These are phyloP conservation scores for Golubevia pallescens DNA, from an alignment of 1,284 basidiomycete species.

Conservation along the genomic window DNA sequence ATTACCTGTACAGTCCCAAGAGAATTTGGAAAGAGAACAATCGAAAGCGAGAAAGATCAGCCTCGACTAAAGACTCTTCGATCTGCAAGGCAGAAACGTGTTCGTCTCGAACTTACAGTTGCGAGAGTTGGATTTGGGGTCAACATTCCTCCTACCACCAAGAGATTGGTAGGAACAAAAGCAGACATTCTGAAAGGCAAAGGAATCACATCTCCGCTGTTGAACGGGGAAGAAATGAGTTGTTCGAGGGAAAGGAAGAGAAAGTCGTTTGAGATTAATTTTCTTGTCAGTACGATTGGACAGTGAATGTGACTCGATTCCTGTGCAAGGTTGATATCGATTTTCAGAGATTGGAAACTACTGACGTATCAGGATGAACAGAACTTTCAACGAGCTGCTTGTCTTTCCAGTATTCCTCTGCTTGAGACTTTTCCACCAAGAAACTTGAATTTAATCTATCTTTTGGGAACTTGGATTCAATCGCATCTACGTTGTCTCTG, in stretches of 20 bases:
- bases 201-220: conserved; percentile 48
- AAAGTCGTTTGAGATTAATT: not conserved
- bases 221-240: not conserved
- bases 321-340: not conserved
- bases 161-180: conserved; percentile 69
- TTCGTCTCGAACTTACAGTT: no score
- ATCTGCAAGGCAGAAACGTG: conserved; percentile 3
- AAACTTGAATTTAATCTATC: conserved; percentile 18
- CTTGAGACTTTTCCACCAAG: conserved; percentile 23
- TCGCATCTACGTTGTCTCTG: conserved; percentile 20
- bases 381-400: conserved; percentile 64
- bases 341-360: not conserved
- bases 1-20: no score
- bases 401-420: conserved; percentile 35
- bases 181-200: conserved; percentile 69
- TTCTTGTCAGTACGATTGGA: not conserved
- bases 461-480: conserved; percentile 23
- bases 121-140: conserved; percentile 63
- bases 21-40: not conserved
- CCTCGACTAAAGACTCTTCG: no score
- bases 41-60: conserved; percentile 32
- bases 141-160: conserved; percentile 67
- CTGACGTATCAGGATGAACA: conserved; percentile 66
- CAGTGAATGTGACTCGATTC: not conserved
- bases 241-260: not conserved